Evolutionary conservation across 2,329 filamentous ascomycete species (phyloP), one percentile per base, ranked within the genome.

Genomic region (Ophiocordyceps australis): DNA sequence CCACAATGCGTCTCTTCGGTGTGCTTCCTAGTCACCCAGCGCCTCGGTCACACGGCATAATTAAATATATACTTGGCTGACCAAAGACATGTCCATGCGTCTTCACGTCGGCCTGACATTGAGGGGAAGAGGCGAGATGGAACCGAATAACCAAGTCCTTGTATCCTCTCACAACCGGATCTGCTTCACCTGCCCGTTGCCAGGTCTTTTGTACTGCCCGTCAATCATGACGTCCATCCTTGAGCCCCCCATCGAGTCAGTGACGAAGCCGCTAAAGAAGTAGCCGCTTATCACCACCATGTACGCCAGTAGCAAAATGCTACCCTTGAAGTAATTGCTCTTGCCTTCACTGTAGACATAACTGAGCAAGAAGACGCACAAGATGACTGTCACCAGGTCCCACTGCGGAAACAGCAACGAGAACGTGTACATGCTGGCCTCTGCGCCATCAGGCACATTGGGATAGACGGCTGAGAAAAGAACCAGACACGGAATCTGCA

Each of bases 311-410:
- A 95, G 72, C 27, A 98, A 62, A 38, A 95, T 94, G 36, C 81
- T 92, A 26, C 89, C 89, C 58, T 98, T 98, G 70, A 98, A 98
- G 53, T 98, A 98, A 52, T 98, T 98, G 59, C 85, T 95, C 69
- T 98, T 98, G 21, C 89, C 89, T 54, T 98, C 89, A 26, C 86
- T 81, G 40, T 95, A 92, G 61, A 98, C 86, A 59, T 95, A 93
- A 42, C 83, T 93, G 36, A 98, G 70, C 29, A 98, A 57, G 57
- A 98, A 93, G 12, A 98, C 83, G 42, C 86, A 94, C 11, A 98
- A 57, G 31, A 95, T 93, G 11, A 95, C 82, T 1, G 81, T 93
- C 9, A 95, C 75, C 81, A 98, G 91, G 48, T 98, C 89, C 86
- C 86, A 98, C 49, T 98, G 89, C 2, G 89, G 89, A 56, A 98